Percentiles rank a stretch among this genome's conserved stretches.
Evolutionary conservation across 2,329 filamentous ascomycete genomes (phyloP).

Genomic region (Alternaria tenuissima): DNA sequence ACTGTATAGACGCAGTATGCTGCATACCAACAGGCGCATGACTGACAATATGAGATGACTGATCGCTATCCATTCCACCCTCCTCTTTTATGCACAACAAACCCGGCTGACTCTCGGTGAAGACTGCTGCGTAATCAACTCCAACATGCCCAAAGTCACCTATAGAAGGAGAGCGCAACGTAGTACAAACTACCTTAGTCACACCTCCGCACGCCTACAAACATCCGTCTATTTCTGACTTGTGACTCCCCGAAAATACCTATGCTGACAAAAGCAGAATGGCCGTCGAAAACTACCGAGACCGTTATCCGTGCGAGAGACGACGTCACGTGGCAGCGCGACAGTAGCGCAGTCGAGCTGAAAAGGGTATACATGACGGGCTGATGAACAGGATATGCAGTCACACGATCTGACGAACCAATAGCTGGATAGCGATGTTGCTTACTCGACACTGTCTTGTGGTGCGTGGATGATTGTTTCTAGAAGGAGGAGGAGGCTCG

Average conservation of each 20-base stretch:
- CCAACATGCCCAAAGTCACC: background rate
- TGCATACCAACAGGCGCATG: background rate
- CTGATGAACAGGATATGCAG: background rate
- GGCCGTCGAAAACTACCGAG: slow-evolving; percentile 1
- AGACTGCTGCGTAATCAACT: slow-evolving; percentile 1
- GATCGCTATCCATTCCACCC: background rate
- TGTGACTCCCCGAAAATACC: background rate
- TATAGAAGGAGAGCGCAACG: background rate
- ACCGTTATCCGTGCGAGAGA: background rate
- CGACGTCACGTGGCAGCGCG: background rate
- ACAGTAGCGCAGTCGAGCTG: background rate
- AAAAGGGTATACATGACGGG: slow-evolving; percentile 2
- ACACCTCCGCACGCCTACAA: background rate
- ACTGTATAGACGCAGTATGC: background rate
- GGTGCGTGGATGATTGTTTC: background rate
- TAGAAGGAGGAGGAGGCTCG: slow-evolving; percentile 4
- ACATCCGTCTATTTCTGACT: background rate
- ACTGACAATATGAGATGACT: background rate
- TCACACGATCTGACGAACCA: background rate
- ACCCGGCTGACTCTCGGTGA: background rate
- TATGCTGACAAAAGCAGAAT: background rate
- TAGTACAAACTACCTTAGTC: background rate
- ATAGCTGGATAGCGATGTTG: background rate
- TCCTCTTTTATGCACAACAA: background rate
- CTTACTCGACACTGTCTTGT: slow-evolving; percentile 4